Conservation (phyloP, 352 stramenopile genomes). For the Phytophthora meadii region DNA sequence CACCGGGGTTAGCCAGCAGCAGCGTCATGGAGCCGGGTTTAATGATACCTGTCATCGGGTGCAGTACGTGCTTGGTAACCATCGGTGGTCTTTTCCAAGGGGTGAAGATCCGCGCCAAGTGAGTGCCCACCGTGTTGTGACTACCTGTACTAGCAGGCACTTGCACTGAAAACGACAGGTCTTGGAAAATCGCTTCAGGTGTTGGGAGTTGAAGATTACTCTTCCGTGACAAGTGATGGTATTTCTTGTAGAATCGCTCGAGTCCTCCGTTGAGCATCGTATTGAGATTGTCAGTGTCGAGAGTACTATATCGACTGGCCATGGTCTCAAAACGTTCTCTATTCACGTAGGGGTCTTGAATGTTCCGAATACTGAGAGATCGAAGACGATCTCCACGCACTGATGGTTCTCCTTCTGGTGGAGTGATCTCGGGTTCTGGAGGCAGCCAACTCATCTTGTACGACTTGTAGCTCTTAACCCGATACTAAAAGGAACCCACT, state of each 20-base stretch:
- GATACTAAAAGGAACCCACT: not conserved
- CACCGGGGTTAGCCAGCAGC: constrained; percentile 46
- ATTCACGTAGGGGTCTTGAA: constrained; percentile 3
- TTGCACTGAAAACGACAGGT: constrained; percentile 4
- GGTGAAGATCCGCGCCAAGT: constrained; percentile 4
- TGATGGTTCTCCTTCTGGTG: not conserved
- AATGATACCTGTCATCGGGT: constrained; percentile 63
- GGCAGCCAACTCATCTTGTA: constrained; percentile 1
- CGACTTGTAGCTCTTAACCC: not conserved
- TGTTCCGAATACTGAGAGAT: constrained; percentile 7
- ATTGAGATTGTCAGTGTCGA: not conserved
- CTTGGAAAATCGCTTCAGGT: not conserved
- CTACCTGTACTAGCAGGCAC: constrained; percentile 51
- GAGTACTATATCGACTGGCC: not conserved
- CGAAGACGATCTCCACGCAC: not conserved
- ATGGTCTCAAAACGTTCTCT: not conserved
- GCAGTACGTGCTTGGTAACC: constrained; percentile 40
- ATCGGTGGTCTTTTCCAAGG: constrained; percentile 7
- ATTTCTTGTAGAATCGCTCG: constrained; percentile 1
- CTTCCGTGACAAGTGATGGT: not conserved
- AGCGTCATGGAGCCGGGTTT: constrained; percentile 37
- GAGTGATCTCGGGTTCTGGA: not conserved
- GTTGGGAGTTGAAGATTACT: not conserved
- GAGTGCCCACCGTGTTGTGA: constrained; percentile 35
- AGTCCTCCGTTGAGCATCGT: constrained; percentile 2